Percentiles rank a stretch among this genome's conserved stretches.
These are phyloP conservation scores for Annulohypoxylon truncatum DNA, from an alignment of 2,329 filamentous ascomycete species.

Conservation along the genomic window DNA sequence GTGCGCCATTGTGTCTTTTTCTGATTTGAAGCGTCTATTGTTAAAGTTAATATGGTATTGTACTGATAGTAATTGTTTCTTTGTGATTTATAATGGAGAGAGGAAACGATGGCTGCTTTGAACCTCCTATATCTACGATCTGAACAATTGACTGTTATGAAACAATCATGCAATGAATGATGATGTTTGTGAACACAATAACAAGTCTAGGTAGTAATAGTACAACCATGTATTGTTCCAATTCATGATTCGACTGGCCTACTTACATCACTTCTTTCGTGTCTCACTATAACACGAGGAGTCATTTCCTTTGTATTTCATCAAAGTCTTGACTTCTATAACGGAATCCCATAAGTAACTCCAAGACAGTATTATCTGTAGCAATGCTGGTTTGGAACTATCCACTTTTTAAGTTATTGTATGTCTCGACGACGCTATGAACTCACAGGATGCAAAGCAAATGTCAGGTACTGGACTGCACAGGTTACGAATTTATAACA, in stretches of 20 bases:
- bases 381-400: too few relatives aligned
- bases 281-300: not conserved
- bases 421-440: too few relatives aligned
- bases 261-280: not conserved
- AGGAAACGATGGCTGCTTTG: not conserved
- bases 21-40: not conserved
- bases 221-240: not conserved
- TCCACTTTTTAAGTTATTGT: too few relatives aligned
- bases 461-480: too few relatives aligned
- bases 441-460: too few relatives aligned
- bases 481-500: too few relatives aligned
- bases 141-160: not conserved
- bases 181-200: not conserved
- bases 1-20: not conserved
- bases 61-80: not conserved
- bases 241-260: not conserved
- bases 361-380: too few relatives aligned
- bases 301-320: too few relatives aligned
- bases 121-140: not conserved
- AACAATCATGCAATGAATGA: not conserved
- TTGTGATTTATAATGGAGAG: not conserved
- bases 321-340: too few relatives aligned
- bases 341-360: too few relatives aligned
- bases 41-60: not conserved
- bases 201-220: slow-evolving; percentile 8